Evolutionary conservation across 1,284 basidiomycete species (phyloP).

Genomic region (Trichosporon inkin): DNA sequence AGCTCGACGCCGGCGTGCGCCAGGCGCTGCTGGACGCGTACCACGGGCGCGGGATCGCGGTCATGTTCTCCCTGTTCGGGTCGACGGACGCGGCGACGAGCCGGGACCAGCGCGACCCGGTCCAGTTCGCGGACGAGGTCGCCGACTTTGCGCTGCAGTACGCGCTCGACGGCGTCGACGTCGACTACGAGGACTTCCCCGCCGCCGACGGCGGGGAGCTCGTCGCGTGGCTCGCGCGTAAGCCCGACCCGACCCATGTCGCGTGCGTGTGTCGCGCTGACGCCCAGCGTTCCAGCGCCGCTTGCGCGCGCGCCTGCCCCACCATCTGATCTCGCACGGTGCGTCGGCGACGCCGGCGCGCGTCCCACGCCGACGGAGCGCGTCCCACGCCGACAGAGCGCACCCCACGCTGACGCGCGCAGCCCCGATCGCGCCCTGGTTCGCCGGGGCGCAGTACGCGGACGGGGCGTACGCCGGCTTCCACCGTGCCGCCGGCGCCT

Average conservation of each 20-base stretch:
- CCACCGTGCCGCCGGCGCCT: slow-evolving; percentile 34
- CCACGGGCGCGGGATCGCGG: slow-evolving; percentile 44
- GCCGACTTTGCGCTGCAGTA: slow-evolving; percentile 48
- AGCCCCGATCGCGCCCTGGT: slow-evolving; percentile 47
- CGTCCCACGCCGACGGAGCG: no score
- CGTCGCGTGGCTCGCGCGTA: slow-evolving; percentile 41
- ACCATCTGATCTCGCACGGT: slow-evolving; percentile 44
- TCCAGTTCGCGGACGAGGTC: slow-evolving; percentile 17
- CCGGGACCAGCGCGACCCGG: background rate
- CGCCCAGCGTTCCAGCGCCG: slow-evolving; percentile 35
- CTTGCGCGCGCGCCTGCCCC: slow-evolving; percentile 34
- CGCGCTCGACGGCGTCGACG: slow-evolving; percentile 53
- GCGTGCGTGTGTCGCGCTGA: no score
- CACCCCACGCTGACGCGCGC: slow-evolving; percentile 14
- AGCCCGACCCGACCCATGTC: background rate
- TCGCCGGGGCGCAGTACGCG: slow-evolving; percentile 34
- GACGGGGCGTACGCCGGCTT: slow-evolving; percentile 41
- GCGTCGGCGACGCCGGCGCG: no score
- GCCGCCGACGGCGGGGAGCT: slow-evolving; percentile 42
- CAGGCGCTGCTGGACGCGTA: slow-evolving; percentile 40
- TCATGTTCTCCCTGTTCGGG: slow-evolving; percentile 15
- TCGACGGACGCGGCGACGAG: slow-evolving; percentile 26
- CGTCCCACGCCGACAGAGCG: slow-evolving; percentile 30
- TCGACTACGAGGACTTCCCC: slow-evolving; percentile 51
- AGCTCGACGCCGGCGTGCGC: background rate